Percentiles rank a stretch among this genome's conserved stretches.
These are phyloP conservation scores for Lyophyllum decastes DNA, from an alignment of 768 basidiomycete genomes.

Conservation along the genomic window DNA sequence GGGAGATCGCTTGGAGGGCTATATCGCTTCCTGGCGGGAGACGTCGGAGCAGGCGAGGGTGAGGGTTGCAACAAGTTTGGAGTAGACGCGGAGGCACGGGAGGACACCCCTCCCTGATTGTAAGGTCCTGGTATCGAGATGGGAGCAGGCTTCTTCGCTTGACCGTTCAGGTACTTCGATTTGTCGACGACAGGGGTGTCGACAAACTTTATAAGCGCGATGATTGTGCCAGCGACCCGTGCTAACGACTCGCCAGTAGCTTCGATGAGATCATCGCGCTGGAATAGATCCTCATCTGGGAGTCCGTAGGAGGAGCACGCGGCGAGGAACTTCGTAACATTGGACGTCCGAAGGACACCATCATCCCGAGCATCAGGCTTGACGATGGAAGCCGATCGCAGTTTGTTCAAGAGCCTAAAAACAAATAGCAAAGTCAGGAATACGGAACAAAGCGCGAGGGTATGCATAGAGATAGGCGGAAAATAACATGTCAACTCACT, in stretches of 20 bases:
- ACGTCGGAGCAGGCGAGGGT: conserved; percentile 36
- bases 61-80: conserved; percentile 53
- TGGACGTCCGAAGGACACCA: conserved; percentile 64
- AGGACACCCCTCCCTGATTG: conserved; percentile 33
- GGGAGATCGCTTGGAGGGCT: conserved; percentile 53
- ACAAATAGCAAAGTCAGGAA: conserved; percentile 11
- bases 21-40: conserved; percentile 47
- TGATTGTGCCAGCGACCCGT: conserved; percentile 74
- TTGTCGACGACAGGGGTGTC: conserved; percentile 52
- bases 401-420: conserved; percentile 76
- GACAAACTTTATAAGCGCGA: conserved; percentile 63
- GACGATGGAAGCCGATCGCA: conserved; percentile 59
- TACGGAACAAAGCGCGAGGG: conserved; percentile 9
- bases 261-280: conserved; percentile 67
- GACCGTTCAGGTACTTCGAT: conserved; percentile 47
- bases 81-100: conserved; percentile 58
- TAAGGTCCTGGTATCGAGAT: conserved; percentile 31
- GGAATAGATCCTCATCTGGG: conserved; percentile 62
- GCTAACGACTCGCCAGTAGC: conserved; percentile 60
- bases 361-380: conserved; percentile 69
- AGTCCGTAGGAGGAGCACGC: conserved; percentile 72
- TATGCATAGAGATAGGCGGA: conserved; percentile 16
- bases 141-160: conserved; percentile 28
- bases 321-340: conserved; percentile 78
- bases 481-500: conserved; percentile 54